Percentiles rank a stretch among this genome's conserved stretches.
Conservation (phyloP, 2,329 filamentous ascomycete species). For the Arthrobotrys sphaeroides region DNA sequence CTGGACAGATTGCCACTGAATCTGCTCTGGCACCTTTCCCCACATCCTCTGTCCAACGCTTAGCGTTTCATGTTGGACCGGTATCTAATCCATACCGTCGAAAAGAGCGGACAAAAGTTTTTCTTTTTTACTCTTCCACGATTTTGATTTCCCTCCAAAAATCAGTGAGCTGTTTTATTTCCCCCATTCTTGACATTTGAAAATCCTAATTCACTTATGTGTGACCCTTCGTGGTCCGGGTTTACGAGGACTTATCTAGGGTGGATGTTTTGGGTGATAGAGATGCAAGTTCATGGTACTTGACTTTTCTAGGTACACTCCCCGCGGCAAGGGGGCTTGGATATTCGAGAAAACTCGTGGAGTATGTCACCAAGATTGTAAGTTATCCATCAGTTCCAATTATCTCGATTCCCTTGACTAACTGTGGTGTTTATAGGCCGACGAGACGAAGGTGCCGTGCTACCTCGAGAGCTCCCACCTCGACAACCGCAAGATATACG, state of each 20-base stretch:
- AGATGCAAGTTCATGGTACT: slow-evolving; percentile 77
- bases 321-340: slow-evolving; percentile 75
- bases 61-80: slow-evolving; percentile 55
- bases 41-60: slow-evolving; percentile 50
- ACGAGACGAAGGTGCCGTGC: slow-evolving; percentile 72
- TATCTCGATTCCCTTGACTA: not conserved
- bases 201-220: slow-evolving; percentile 55
- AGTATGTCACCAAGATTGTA: slow-evolving; percentile 73
- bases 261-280: slow-evolving; percentile 71
- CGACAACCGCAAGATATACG: slow-evolving; percentile 76
- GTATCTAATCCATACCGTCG: slow-evolving; percentile 53
- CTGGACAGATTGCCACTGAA: slow-evolving; percentile 55
- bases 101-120: slow-evolving; percentile 15
- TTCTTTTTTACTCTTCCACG: not conserved
- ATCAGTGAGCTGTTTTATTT: slow-evolving; percentile 52
- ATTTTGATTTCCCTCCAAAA: not conserved
- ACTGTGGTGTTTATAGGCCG: slow-evolving; percentile 67
- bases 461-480: slow-evolving; percentile 81
- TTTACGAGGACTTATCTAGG: slow-evolving; percentile 51
- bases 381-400: slow-evolving; percentile 49
- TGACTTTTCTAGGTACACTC: slow-evolving; percentile 83
- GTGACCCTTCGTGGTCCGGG: slow-evolving; percentile 50
- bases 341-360: slow-evolving; percentile 75
- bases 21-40: slow-evolving; percentile 52
- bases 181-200: slow-evolving; percentile 52